A percentile compares a stretch with the other conserved stretches of the same genome.
phyloP scores from a whole-genome alignment of 75 land plant genomes.

The Gnetum montanum region DNA sequence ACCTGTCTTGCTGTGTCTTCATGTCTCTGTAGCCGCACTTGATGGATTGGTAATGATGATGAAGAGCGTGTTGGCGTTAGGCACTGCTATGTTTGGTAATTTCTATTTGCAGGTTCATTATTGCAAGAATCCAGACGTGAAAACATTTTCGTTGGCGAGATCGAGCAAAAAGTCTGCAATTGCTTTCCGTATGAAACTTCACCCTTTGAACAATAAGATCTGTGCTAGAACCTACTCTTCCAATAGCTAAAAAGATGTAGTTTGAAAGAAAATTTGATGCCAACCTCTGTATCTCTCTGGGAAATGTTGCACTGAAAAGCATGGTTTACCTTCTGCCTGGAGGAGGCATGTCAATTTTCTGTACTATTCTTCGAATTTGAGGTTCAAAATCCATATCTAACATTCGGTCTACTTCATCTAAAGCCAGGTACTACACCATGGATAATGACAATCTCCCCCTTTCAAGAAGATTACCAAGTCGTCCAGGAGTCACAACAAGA shows the following conservation, averaged over 20 bases:
- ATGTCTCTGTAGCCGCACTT: too few species aligned
- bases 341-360: conserved; percentile 50
- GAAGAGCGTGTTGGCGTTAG: too few species aligned
- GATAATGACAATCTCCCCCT: conserved; percentile 38
- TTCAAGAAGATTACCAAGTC: conserved; percentile 50
- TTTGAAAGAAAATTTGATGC: conserved; percentile 45
- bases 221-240: conserved; percentile 55
- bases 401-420: conserved; percentile 74
- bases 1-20: too few species aligned
- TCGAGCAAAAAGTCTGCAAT: too few species aligned
- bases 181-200: too few species aligned
- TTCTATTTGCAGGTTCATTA: too few species aligned
- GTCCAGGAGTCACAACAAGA: conserved; percentile 64
- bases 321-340: conserved; percentile 48
- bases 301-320: conserved; percentile 74
- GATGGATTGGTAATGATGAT: too few species aligned
- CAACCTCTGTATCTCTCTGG: conserved; percentile 49
- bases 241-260: conserved; percentile 48
- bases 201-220: conserved; percentile 43
- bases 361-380: conserved; percentile 52
- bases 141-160: too few species aligned
- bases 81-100: too few species aligned
- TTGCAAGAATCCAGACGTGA: too few species aligned
- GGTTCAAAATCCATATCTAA: conserved; percentile 73
- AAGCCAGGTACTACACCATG: conserved; percentile 31